Evolutionary conservation across 345 rosid genomes (phyloP).

Genomic region (Eucalyptus curtisii): DNA sequence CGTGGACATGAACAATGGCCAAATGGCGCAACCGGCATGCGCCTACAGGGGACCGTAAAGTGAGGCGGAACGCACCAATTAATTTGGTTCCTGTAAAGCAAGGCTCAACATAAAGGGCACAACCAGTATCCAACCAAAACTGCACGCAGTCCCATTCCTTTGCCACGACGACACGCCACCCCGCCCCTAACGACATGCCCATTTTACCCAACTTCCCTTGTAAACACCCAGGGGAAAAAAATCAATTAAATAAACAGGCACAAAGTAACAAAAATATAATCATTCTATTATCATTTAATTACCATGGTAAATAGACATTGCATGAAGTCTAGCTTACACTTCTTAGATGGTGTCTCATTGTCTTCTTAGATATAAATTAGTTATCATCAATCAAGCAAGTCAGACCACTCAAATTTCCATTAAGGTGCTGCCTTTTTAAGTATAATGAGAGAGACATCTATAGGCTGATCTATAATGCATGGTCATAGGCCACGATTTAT

Average conservation of each 20-base stretch:
- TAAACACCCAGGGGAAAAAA: not conserved
- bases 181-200: too few species aligned
- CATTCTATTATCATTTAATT: not conserved
- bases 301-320: not conserved
- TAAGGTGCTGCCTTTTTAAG: not conserved
- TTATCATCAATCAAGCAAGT: not conserved
- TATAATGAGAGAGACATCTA: not conserved
- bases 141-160: not conserved
- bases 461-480: not conserved
- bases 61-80: not conserved
- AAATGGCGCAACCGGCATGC: not conserved
- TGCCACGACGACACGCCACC: not conserved
- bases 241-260: not conserved
- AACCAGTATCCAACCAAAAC: not conserved
- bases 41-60: not conserved
- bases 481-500: not conserved
- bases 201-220: constrained; percentile 1
- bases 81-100: not conserved
- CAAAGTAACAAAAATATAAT: not conserved
- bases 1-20: not conserved
- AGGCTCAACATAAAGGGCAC: not conserved
- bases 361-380: not conserved
- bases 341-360: not conserved
- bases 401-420: not conserved
- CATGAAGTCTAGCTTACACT: not conserved